Percentiles rank a stretch among this genome's conserved stretches.
Conservation (phyloP, 2,329 filamentous ascomycete species). For the Trichoderma koningii region DNA sequence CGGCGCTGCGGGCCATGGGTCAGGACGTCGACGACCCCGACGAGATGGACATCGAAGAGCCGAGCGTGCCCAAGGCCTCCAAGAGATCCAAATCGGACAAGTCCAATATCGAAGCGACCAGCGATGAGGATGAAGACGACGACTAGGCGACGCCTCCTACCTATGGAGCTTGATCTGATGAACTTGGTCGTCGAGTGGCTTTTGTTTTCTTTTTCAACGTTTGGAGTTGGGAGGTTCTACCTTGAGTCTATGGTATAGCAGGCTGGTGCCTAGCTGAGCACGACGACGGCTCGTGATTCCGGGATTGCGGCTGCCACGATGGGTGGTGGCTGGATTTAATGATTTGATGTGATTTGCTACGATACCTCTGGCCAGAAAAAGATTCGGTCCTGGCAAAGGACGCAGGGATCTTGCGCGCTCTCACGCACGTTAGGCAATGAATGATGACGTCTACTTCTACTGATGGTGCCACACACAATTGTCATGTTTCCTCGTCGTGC, state of each 20-base stretch:
- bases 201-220: neutral
- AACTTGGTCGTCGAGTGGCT: neutral
- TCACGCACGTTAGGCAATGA: no score
- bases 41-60: conserved; percentile 33
- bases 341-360: neutral
- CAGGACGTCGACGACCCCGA: conserved; percentile 44
- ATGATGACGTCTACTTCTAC: no score
- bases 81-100: conserved; percentile 48
- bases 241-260: conserved; percentile 1
- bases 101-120: conserved; percentile 65
- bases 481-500: no score
- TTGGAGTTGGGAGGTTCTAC: conserved; percentile 5
- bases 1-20: conserved; percentile 54
- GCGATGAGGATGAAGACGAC: conserved; percentile 61
- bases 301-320: neutral
- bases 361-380: neutral
- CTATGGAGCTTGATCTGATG: neutral
- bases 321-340: neutral
- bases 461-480: no score
- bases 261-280: conserved; percentile 4
- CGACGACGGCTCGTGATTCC: neutral
- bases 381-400: neutral
- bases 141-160: conserved; percentile 32
- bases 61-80: conserved; percentile 36
- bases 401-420: neutral